Base-by-base conservation (phyloP, 1,284 basidiomycete genomes). In the Malassezia arunalokei region DNA sequence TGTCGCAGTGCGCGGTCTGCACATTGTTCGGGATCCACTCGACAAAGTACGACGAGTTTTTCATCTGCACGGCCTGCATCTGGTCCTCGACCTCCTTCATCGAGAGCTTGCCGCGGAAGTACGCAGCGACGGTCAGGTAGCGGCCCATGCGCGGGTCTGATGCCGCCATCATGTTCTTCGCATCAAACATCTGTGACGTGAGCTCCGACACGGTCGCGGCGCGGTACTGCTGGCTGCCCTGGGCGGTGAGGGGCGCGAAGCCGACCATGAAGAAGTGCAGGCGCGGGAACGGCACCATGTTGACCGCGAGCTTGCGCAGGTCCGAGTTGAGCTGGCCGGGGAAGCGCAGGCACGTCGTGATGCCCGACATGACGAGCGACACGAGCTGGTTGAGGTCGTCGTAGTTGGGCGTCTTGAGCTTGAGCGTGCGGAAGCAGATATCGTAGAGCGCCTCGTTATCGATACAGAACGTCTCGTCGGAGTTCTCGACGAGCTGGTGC, bases 41-140 rank as follows among this genome's bases (percentile, higher is more conserved):
- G 68, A 95, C 91, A 73, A 96, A 95, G 81, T 91, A 92, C 14
- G 86, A 84, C 30, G 86, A 86, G 80, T 94, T 94, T 83, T 94
- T 95, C 80, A 81, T 86, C 79, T 95, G 90, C 41, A 95, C 74
- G 66, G 85, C 86, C 77, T 92, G 86, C 87, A 95, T 92, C 75
- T 92, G 86, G 60, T 96, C 92, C 78, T 98, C 91, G 57, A 96
- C 87, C 75, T 98, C 92, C 78, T 91, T 92, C 89, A 95, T 94
- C 31, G 89, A 88, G 55, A 95, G 89, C 77, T 91, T 91, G 70
- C 92, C 92, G 76, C 94, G 87, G 49, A 94, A 99, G 75, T 94
- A 84, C 62, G 90, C 90, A 30, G 90, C 89, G 59, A 95, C 87
- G 78, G 87, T 75, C 46, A 75, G 76, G 75, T 88, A 91, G 63